Conservation (phyloP, 2,329 filamentous ascomycete species). For the Lachnellula willkommii region DNA sequence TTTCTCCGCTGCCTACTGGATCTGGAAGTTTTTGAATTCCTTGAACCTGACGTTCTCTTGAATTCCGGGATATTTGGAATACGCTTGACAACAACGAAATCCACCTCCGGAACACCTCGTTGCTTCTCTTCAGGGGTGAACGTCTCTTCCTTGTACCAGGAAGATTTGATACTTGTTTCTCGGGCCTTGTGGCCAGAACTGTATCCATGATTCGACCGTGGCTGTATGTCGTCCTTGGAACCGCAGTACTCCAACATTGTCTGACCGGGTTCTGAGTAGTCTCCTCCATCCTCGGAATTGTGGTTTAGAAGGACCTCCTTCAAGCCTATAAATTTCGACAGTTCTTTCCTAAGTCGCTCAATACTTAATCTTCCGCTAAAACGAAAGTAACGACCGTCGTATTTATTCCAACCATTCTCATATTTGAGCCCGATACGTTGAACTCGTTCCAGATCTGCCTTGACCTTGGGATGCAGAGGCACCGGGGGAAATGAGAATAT, state of each 20-base stretch:
- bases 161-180: too few species aligned
- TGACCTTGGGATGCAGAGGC: background rate
- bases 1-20: too few species aligned
- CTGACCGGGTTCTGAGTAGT: background rate
- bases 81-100: background rate
- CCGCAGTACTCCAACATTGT: background rate
- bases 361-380: too few species aligned
- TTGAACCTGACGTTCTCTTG: too few species aligned
- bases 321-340: background rate
- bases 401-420: background rate
- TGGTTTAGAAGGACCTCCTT: background rate
- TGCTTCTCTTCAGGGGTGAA: background rate
- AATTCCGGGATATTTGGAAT: background rate
- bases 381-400: too few species aligned
- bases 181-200: too few species aligned
- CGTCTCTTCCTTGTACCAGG: too few species aligned
- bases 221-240: too few species aligned
- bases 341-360: too few species aligned
- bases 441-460: background rate
- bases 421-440: background rate
- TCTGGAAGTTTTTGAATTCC: too few species aligned
- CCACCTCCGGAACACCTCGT: background rate
- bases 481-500: background rate
- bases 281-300: background rate
- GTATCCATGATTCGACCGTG: background rate